Evolutionary conservation across 2,329 filamentous ascomycete species (phyloP).

Genomic region (Alternaria infectoria): DNA sequence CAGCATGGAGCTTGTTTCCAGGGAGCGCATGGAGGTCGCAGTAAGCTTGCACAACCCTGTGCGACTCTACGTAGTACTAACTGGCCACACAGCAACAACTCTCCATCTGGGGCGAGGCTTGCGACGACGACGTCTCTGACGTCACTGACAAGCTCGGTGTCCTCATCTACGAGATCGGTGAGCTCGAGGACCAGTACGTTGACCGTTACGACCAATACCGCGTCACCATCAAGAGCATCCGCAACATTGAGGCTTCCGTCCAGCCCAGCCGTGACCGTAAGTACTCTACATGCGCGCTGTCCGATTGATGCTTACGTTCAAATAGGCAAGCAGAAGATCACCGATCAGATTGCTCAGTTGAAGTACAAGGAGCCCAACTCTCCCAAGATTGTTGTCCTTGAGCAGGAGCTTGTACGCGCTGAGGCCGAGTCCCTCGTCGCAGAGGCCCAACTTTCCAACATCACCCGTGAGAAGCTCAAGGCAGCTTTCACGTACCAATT

Average conservation of each 20-base stretch:
- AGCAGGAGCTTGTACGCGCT: conserved; percentile 97
- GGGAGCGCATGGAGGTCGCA: conserved; percentile 97
- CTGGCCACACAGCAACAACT: conserved; percentile 80
- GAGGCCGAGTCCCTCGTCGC: conserved; percentile 99
- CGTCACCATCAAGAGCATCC: conserved; percentile 98
- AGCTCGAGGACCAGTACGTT: conserved; percentile 97
- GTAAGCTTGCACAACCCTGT: conserved; percentile 63
- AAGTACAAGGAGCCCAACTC: conserved; percentile 99
- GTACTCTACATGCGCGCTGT: conserved; percentile 42
- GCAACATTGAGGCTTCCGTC: conserved; percentile 98
- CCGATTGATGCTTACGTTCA: conserved; percentile 3
- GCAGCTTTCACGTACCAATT: conserved; percentile 98
- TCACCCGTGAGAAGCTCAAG: conserved; percentile 99
- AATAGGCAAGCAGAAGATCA: conserved; percentile 96
- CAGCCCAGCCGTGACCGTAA: conserved; percentile 96
- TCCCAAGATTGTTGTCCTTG: conserved; percentile 94
- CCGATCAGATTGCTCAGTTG: conserved; percentile 95
- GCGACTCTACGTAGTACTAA: conserved; percentile 24
- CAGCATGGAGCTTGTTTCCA: conserved; percentile 91
- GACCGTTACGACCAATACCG: conserved; percentile 99
- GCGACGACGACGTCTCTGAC: conserved; percentile 97
- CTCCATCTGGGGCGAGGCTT: conserved; percentile 93
- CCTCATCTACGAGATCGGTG: conserved; percentile 96
- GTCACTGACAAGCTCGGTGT: conserved; percentile 99
- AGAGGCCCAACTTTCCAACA: conserved; percentile 97